Conservation (phyloP, 192 early-diverging fungal species). For the Backusella morwellensis region DNA sequence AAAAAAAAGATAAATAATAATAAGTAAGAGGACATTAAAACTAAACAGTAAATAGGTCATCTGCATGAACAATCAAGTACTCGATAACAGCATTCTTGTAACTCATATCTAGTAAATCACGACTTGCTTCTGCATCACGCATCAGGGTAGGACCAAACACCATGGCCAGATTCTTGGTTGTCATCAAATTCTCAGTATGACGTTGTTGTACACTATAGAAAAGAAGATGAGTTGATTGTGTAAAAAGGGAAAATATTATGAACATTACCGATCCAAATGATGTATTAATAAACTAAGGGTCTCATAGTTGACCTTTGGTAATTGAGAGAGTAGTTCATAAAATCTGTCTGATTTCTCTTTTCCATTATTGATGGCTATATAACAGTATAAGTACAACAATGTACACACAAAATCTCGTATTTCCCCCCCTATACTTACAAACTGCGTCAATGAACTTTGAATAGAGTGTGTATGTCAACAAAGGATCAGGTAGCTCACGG, state of each 20-base stretch:
- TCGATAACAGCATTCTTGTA: slow-evolving; percentile 71
- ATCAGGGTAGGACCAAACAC: slow-evolving; percentile 92
- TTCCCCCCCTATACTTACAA: slow-evolving; percentile 14
- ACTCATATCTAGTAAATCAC: slow-evolving; percentile 72
- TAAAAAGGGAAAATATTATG: neutral
- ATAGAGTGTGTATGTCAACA: slow-evolving; percentile 72
- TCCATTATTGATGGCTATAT: slow-evolving; percentile 23
- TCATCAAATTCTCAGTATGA: slow-evolving; percentile 82
- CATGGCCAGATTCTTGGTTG: slow-evolving; percentile 86
- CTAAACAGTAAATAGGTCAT: slow-evolving; percentile 14
- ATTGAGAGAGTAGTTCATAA: slow-evolving; percentile 41
- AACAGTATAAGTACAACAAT: neutral
- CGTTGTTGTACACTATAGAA: slow-evolving; percentile 52
- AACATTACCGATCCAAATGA: slow-evolving; percentile 55
- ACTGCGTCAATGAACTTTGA: slow-evolving; percentile 60
- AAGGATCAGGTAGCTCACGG: slow-evolving; percentile 69
- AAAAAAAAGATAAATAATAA: neutral
- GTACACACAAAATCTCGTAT: neutral
- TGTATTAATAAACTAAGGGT: slow-evolving; percentile 62
- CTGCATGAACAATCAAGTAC: slow-evolving; percentile 61
- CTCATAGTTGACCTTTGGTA: slow-evolving; percentile 61
- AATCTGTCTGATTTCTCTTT: slow-evolving; percentile 50
- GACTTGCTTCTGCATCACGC: slow-evolving; percentile 57
- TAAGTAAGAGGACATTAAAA: neutral
- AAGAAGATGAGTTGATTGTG: neutral